These are phyloP conservation scores for Ogataea allantospora DNA, from an alignment of 805 yeast species.

Conservation along the genomic window DNA sequence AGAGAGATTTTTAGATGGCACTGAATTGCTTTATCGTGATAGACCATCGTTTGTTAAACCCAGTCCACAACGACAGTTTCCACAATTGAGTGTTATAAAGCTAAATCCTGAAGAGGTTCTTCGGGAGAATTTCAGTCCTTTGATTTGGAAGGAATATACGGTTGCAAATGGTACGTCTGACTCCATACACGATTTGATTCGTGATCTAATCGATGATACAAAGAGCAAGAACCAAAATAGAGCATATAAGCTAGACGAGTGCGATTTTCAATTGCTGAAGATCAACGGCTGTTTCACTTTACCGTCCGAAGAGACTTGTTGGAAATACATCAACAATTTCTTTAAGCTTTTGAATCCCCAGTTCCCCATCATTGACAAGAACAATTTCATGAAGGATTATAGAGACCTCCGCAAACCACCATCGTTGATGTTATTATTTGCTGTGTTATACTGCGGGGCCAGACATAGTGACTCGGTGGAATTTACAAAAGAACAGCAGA, in stretches of 20 bases:
- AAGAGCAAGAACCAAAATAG: slow-evolving; percentile 17
- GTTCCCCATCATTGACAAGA: slow-evolving; percentile 68
- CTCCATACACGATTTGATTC: slow-evolving; percentile 21
- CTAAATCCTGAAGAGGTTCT: slow-evolving; percentile 14
- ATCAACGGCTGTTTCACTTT: slow-evolving; percentile 67
- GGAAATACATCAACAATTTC: slow-evolving; percentile 58
- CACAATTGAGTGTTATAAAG: slow-evolving; percentile 11
- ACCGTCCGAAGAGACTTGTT: slow-evolving; percentile 63
- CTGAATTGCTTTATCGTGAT: neutral
- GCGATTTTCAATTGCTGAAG: slow-evolving; percentile 63
- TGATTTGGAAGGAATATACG: slow-evolving; percentile 14
- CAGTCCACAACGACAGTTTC: slow-evolving; percentile 8
- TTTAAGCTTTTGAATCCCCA: slow-evolving; percentile 61
- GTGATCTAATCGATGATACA: slow-evolving; percentile 19
- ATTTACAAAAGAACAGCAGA: slow-evolving; percentile 47
- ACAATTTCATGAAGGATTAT: slow-evolving; percentile 57
- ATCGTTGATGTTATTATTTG: slow-evolving; percentile 57
- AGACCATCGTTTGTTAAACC: slow-evolving; percentile 14
- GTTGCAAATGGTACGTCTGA: slow-evolving; percentile 27
- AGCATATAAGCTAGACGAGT: slow-evolving; percentile 27
- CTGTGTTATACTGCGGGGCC: slow-evolving; percentile 66
- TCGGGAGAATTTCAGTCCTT: slow-evolving; percentile 12
- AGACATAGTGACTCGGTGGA: slow-evolving; percentile 55
- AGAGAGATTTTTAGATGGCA: neutral
- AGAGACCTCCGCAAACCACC: slow-evolving; percentile 59